A percentile compares a stretch with the other conserved stretches of the same genome.
phyloP scores from a whole-genome alignment of 78 protist genomes.

The Dictyostelium purpureum region DNA sequence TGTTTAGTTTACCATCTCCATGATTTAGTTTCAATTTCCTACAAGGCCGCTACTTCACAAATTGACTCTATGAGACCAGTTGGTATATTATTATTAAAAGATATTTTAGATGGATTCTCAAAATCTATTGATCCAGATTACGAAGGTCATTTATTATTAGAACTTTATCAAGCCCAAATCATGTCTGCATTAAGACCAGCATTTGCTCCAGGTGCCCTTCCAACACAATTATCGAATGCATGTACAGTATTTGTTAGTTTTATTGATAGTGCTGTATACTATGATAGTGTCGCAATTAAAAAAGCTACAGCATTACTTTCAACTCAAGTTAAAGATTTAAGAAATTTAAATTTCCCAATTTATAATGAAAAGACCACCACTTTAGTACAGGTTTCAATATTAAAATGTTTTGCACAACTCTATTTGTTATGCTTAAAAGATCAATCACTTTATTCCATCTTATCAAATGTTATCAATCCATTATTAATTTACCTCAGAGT shows the following conservation, averaged over 20 bases:
- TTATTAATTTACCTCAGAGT: slow-evolving; percentile 42
- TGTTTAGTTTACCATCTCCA: slow-evolving; percentile 41
- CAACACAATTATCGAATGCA: slow-evolving; percentile 50
- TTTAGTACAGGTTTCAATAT: slow-evolving; percentile 70
- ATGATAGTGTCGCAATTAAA: slow-evolving; percentile 64
- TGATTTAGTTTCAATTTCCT: slow-evolving; percentile 62
- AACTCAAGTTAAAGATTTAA: slow-evolving; percentile 15
- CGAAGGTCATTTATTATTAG: slow-evolving; percentile 78
- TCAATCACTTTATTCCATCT: slow-evolving; percentile 10
- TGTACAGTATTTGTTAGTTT: slow-evolving; percentile 58
- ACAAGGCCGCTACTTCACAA: slow-evolving; percentile 70
- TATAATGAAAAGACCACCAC: slow-evolving; percentile 79
- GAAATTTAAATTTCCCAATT: slow-evolving; percentile 51
- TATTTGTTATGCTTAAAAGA: slow-evolving; percentile 46
- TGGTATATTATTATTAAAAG: slow-evolving; percentile 60
- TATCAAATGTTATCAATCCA: slow-evolving; percentile 42
- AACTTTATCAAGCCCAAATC: slow-evolving; percentile 80
- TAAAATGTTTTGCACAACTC: slow-evolving; percentile 73
- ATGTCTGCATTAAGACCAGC: slow-evolving; percentile 82
- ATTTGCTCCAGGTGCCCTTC: slow-evolving; percentile 62
- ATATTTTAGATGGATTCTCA: slow-evolving; percentile 60
- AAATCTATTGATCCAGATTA: slow-evolving; percentile 72
- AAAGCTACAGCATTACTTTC: slow-evolving; percentile 15
- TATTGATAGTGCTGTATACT: slow-evolving; percentile 28
- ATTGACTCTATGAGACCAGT: slow-evolving; percentile 78